Percentiles rank a stretch among this genome's conserved stretches.
phyloP scores from a whole-genome alignment of 805 yeast species.

The Candida krabiensis region DNA sequence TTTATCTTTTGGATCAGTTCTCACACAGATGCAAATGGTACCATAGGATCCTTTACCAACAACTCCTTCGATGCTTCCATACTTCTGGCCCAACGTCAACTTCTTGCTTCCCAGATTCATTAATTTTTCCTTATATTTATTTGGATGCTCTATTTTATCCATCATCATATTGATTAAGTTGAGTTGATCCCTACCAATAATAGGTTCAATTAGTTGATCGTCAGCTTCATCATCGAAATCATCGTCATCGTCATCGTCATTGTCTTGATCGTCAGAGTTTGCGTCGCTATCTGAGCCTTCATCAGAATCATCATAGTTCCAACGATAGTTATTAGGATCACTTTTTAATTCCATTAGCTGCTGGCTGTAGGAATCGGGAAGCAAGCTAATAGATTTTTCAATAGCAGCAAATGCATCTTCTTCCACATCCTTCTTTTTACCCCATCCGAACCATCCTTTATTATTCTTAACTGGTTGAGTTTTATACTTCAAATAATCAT shows the following conservation, averaged over 20 bases:
- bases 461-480: constrained; percentile 32
- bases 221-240: constrained; percentile 40
- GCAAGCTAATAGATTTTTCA: constrained; percentile 34
- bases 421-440: constrained; percentile 32
- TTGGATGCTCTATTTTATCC: constrained; percentile 45
- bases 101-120: constrained; percentile 26
- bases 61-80: constrained; percentile 52
- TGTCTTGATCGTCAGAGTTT: constrained; percentile 23
- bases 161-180: constrained; percentile 47
- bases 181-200: constrained; percentile 51
- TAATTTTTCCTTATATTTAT: constrained; percentile 32
- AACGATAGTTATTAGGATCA: constrained; percentile 37
- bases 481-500: constrained; percentile 33
- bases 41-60: constrained; percentile 50
- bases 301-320: constrained; percentile 40
- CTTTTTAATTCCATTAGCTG: constrained; percentile 35
- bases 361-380: constrained; percentile 36
- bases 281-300: constrained; percentile 20
- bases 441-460: constrained; percentile 33
- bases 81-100: constrained; percentile 42
- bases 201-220: constrained; percentile 42
- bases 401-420: constrained; percentile 27
- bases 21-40: constrained; percentile 43
- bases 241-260: constrained; percentile 31
- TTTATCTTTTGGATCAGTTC: constrained; percentile 39